phyloP scores from a whole-genome alignment of 164 flowering plant genomes.

The Cinnamomum chago region DNA sequence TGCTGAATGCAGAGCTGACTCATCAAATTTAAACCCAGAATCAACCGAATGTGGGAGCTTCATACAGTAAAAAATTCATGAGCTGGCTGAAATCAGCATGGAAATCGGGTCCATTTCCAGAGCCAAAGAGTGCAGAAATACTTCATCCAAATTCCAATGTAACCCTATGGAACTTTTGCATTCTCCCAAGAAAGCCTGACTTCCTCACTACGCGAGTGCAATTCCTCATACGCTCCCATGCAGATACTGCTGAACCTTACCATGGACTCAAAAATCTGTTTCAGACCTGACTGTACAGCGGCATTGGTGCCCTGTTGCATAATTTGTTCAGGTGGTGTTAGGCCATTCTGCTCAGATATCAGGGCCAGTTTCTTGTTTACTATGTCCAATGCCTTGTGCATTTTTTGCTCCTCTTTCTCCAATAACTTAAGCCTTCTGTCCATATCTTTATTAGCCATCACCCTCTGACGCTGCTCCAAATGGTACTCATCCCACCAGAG shows the following conservation, averaged over 20 bases:
- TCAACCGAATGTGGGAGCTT: not conserved
- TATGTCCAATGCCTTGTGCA: conserved; percentile 70
- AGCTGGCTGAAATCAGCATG: not conserved
- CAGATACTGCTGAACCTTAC: conserved; percentile 60
- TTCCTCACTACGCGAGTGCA: conserved; percentile 61
- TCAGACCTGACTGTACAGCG: conserved; percentile 54
- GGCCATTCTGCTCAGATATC: conserved; percentile 35
- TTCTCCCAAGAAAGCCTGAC: conserved; percentile 34
- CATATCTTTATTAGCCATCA: conserved; percentile 27
- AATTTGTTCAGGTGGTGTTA: conserved; percentile 31
- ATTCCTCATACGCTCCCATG: conserved; percentile 60
- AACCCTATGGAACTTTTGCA: conserved; percentile 16
- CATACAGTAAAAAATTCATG: not conserved
- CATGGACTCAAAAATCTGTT: conserved; percentile 73
- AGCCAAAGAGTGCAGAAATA: not conserved
- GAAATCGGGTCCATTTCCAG: not conserved
- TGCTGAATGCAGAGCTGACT: not conserved
- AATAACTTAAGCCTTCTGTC: conserved; percentile 50
- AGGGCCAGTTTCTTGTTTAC: conserved; percentile 63
- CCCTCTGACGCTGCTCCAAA: conserved; percentile 27
- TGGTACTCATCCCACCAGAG: conserved; percentile 27
- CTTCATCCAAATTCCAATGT: not conserved
- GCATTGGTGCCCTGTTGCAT: conserved; percentile 51
- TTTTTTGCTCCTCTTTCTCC: conserved; percentile 76
- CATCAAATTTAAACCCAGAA: not conserved